Conservation (phyloP, 345 rosid species). For the Pugionium dolabratum region DNA sequence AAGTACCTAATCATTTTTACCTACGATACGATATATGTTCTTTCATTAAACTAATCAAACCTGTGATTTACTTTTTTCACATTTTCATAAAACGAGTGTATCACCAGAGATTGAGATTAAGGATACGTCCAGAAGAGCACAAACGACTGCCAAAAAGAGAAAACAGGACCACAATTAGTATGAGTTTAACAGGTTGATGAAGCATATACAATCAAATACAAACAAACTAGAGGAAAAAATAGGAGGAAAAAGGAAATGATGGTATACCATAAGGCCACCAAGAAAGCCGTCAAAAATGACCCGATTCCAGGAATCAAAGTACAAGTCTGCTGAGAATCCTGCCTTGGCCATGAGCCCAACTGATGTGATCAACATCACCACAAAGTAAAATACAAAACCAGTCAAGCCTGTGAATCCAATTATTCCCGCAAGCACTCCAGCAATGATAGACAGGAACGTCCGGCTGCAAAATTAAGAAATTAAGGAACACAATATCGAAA, state of each 20-base stretch:
- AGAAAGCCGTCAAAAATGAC: slow-evolving; percentile 73
- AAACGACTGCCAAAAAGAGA: slow-evolving; percentile 70
- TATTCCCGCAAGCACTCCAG: slow-evolving; percentile 91
- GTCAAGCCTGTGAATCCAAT: slow-evolving; percentile 78
- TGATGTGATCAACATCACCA: slow-evolving; percentile 83
- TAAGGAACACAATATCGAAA: background rate
- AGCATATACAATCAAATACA: background rate
- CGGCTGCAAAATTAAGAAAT: slow-evolving; percentile 59
- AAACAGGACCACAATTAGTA: slow-evolving; percentile 16
- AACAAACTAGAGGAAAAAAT: background rate
- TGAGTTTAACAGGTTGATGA: background rate
- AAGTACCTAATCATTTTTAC: background rate
- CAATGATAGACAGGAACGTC: slow-evolving; percentile 86
- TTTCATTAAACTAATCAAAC: slow-evolving; percentile 17
- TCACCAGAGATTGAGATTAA: slow-evolving; percentile 15
- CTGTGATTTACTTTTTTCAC: background rate
- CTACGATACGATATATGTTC: background rate
- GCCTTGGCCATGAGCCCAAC: slow-evolving; percentile 83
- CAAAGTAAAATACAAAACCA: slow-evolving; percentile 81
- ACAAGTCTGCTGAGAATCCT: slow-evolving; percentile 68
- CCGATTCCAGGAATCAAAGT: slow-evolving; percentile 81
- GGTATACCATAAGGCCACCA: slow-evolving; percentile 86
- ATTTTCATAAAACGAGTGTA: slow-evolving; percentile 2
- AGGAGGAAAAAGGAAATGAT: background rate
- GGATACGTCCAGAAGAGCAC: slow-evolving; percentile 99